Evolutionary conservation across 192 early-diverging fungal species (phyloP).

Genomic region (Pilaira anomala): DNA sequence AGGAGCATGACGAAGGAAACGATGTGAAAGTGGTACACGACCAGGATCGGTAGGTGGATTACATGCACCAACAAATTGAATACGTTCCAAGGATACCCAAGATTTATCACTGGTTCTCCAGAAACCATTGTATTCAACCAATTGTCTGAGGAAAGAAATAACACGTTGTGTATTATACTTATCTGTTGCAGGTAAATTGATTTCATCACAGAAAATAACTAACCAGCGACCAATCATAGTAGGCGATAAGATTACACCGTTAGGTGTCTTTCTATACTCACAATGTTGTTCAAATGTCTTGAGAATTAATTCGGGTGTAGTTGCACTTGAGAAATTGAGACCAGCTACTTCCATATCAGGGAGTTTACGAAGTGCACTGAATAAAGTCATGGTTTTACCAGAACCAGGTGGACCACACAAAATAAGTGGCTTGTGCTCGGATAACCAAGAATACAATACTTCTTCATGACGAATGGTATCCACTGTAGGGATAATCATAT

Average conservation of each 20-base stretch:
- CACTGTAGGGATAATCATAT: constrained; percentile 95
- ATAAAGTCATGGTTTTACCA: constrained; percentile 99
- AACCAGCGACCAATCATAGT: constrained; percentile 86
- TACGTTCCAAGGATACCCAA: constrained; percentile 94
- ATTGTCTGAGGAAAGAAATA: constrained; percentile 91
- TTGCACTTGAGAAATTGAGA: constrained; percentile 98
- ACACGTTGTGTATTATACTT: constrained; percentile 98
- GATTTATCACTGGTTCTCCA: constrained; percentile 89
- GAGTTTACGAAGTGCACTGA: constrained; percentile 90
- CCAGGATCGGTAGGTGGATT: constrained; percentile 99
- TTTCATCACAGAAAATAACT: constrained; percentile 99
- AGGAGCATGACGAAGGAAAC: constrained; percentile 96
- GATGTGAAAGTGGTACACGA: constrained; percentile 89
- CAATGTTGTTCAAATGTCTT: constrained; percentile 98
- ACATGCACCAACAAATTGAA: constrained; percentile 99
- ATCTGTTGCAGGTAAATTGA: constrained; percentile 95
- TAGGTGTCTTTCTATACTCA: constrained; percentile 94
- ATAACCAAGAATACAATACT: constrained; percentile 91
- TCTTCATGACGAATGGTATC: constrained; percentile 98
- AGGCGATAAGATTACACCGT: constrained; percentile 85
- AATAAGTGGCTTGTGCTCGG: constrained; percentile 91
- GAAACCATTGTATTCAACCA: constrained; percentile 94
- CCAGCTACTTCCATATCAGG: constrained; percentile 96
- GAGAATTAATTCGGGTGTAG: constrained; percentile 91
- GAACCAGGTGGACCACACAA: constrained; percentile 99